These are phyloP conservation scores for Seminavis robusta DNA, from an alignment of 108 stramenopile species.

Conservation along the genomic window DNA sequence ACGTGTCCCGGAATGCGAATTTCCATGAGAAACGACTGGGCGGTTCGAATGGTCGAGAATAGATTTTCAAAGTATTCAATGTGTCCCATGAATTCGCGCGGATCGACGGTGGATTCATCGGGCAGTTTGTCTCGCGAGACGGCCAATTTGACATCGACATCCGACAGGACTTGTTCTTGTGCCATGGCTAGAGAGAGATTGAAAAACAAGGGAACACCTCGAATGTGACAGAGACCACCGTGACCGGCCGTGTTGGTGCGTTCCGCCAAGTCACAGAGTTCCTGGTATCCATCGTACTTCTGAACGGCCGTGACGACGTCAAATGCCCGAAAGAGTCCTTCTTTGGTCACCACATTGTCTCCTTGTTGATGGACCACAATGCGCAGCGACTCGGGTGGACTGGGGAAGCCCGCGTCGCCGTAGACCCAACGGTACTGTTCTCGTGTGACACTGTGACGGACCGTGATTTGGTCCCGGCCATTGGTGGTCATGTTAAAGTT, in stretches of 20 bases:
- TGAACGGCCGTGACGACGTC: constrained; percentile 8
- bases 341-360: constrained; percentile 9
- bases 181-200: constrained; percentile 5
- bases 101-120: background rate
- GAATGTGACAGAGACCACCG: constrained; percentile 8
- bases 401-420: constrained; percentile 8
- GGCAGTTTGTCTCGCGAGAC: constrained; percentile 1
- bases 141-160: constrained; percentile 5
- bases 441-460: constrained; percentile 5
- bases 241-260: background rate
- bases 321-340: constrained; percentile 6
- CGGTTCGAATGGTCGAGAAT: background rate
- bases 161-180: background rate
- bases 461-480: too few species aligned
- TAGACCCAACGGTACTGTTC: background rate
- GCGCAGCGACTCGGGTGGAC: background rate
- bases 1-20: constrained; percentile 7
- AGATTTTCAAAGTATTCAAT: background rate
- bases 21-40: constrained; percentile 6
- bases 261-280: constrained; percentile 1
- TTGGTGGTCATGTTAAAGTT: constrained; percentile 23
- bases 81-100: constrained; percentile 3
- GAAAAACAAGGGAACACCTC: constrained; percentile 7
- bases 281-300: constrained; percentile 7
- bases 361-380: constrained; percentile 12